These are phyloP conservation scores for Asterionellopsis glacialis DNA, from an alignment of 108 stramenopile genomes.

Conservation along the genomic window DNA sequence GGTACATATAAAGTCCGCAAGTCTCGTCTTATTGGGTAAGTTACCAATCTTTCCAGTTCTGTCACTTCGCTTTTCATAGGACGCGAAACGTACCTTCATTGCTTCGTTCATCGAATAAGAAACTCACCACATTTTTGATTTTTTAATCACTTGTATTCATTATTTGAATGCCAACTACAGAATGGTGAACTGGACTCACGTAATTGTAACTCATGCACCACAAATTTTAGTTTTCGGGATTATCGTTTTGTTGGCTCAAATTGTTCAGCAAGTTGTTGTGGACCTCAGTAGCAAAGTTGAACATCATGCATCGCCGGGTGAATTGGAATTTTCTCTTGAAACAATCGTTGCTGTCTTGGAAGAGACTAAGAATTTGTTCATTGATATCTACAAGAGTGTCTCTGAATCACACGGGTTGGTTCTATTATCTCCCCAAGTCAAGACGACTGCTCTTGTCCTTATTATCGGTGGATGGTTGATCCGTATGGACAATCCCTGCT, in stretches of 20 bases:
- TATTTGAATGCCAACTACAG: slow-evolving; percentile 18
- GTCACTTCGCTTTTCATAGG: background rate
- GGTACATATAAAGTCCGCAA: slow-evolving; percentile 43
- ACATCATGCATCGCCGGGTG: slow-evolving; percentile 37
- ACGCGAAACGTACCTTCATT: background rate
- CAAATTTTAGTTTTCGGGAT: slow-evolving; percentile 59
- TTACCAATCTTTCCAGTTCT: background rate
- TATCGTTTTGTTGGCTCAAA: slow-evolving; percentile 58
- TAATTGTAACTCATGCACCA: slow-evolving; percentile 71
- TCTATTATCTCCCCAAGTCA: slow-evolving; percentile 71
- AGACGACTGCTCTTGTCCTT: slow-evolving; percentile 63
- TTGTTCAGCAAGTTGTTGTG: slow-evolving; percentile 68
- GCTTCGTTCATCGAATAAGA: background rate
- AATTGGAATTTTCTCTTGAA: slow-evolving; percentile 42
- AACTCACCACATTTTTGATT: slow-evolving; percentile 7
- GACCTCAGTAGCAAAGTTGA: slow-evolving; percentile 41
- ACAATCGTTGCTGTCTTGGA: slow-evolving; percentile 47
- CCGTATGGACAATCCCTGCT: slow-evolving; percentile 80
- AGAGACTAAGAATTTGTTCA: slow-evolving; percentile 53
- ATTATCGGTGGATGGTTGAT: slow-evolving; percentile 63
- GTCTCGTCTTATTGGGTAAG: slow-evolving; percentile 60
- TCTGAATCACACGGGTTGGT: slow-evolving; percentile 44
- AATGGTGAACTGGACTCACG: slow-evolving; percentile 89
- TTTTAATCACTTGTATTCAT: background rate
- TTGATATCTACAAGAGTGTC: slow-evolving; percentile 42